Evolutionary conservation across 2,329 filamentous ascomycete species (phyloP).

Genomic region (Teratosphaeria destructans): DNA sequence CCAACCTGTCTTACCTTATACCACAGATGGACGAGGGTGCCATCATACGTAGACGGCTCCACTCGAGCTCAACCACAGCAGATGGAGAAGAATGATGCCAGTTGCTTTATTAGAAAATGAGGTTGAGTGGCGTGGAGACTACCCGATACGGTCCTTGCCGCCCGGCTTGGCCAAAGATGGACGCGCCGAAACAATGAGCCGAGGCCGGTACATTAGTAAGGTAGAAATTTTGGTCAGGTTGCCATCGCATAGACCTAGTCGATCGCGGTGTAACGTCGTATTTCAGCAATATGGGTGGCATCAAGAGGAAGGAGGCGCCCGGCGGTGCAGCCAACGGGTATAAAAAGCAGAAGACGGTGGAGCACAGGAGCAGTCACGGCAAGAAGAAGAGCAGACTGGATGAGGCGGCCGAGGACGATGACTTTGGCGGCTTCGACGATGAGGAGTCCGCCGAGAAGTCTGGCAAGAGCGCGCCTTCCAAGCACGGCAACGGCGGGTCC

Average conservation of each 20-base stretch:
- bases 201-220: background rate
- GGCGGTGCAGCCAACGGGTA: conserved; percentile 14
- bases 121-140: background rate
- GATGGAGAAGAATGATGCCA: background rate
- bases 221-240: background rate
- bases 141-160: background rate
- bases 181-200: background rate
- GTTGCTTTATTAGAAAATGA: background rate
- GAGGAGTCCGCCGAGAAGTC: conserved; percentile 2
- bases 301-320: conserved; percentile 29
- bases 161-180: background rate
- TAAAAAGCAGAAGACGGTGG: conserved; percentile 32
- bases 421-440: conserved; percentile 11
- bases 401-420: conserved; percentile 15
- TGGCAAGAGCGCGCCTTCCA: conserved; percentile 1
- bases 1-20: background rate
- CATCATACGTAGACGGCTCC: background rate
- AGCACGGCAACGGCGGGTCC: conserved; percentile 6
- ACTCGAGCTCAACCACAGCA: background rate
- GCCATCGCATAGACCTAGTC: background rate
- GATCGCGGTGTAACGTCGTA: background rate
- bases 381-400: conserved; percentile 14
- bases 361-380: conserved; percentile 1
- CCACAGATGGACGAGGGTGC: background rate
- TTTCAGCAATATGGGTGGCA: conserved; percentile 22